Evolutionary conservation across 1,139 yeast genomes (phyloP), one percentile per base, ranked within the genome.

Genomic region (Candida sanyaensis): DNA sequence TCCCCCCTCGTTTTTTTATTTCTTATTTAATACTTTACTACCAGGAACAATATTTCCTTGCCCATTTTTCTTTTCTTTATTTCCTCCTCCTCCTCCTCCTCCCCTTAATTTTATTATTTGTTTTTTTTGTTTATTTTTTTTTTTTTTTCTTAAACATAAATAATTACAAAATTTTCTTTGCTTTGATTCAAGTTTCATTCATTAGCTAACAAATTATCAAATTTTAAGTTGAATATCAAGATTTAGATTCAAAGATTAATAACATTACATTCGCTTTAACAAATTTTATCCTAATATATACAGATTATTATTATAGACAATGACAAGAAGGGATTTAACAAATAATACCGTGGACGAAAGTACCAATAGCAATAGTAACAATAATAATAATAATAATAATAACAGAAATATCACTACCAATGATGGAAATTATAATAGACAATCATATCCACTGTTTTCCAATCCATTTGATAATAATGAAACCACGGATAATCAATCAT

Each of bases 371-470:
- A n/a, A n/a, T n/a, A n/a, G n/a, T n/a, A n/a, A n/a, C n/a, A n/a
- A n/a, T n/a, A n/a, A n/a, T n/a, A n/a, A n/a, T n/a, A n/a, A n/a
- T n/a, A 13, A 7, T 7, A 31, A 21, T 6, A 9, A 13, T 29
- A 23, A 23, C 8, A 36, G 28, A 21, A 21, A 17, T 17, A 17
- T 29, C 7, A 36, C 7, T 27, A 9, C 23, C 5, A 5, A 28
- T 27, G 38, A 36, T 10, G n/a, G 12, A 23, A 32, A 24, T n/a
- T 23, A 31, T 6, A 41, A 31, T 6, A 24, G 43, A 31, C 43
- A 41, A 24, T 41, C 43, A 6, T 41, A 41, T 10, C 43, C 43
- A 12, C 24, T 23, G 30, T 41, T 31, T 12, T 32, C 37, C 8
- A 32, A 41, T 24, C 43, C 43, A n/a, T 41, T 41, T 11, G 37